Evolutionary conservation across 192 early-diverging fungal species (phyloP), one percentile per base, ranked within the genome.

Genomic region (Rhizophlyctis rosea): DNA sequence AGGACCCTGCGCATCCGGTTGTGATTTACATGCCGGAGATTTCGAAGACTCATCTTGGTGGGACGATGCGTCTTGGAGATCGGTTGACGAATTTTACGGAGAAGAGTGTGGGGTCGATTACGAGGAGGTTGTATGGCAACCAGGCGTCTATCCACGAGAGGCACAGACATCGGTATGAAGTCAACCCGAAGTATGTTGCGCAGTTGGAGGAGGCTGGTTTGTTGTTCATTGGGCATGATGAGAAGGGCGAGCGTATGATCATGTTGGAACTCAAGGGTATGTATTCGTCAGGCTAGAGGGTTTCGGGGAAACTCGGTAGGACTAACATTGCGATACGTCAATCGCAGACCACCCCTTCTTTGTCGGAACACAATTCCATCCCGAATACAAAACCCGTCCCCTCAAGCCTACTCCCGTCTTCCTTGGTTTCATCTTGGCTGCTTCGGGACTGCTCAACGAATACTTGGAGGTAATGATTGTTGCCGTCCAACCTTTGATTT

Each of bases 1-100:
- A 72, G 51, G 74, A 91, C 60, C 85, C 90, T 28, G 73, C 71
- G 4, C 79, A 81, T 31, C 86, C 86, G 18, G 88, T 92, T n/a
- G 89, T 99, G 31, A 78, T 98, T 11, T 94, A 90, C 76, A 99
- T 99, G 97, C 97, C 97, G 55, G 97, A 99, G 76, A 94, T 97
- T 74, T 86, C 85, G 59, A 88, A 85, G 61, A 90, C 90, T 29
- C 87, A 91, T 50, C 76, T 98, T 76, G 97, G 97, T 51, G 97
- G 93, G 32, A 99, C 94, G 31, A 99, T 99, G 97, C 87, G 97
- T 51, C 73, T 99, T 4, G 97, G 97, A 11, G 73, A 81, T 49
- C 87, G 92, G 34, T 76, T 86, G 11, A 97, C 97, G 29, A 72
- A 86, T 50, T 86, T 86, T 57, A 67, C 61, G n/a, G 57, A 67